These are phyloP conservation scores for Escovopsis sp. DNA, from an alignment of 2,329 filamentous ascomycete species.

Conservation along the genomic window DNA sequence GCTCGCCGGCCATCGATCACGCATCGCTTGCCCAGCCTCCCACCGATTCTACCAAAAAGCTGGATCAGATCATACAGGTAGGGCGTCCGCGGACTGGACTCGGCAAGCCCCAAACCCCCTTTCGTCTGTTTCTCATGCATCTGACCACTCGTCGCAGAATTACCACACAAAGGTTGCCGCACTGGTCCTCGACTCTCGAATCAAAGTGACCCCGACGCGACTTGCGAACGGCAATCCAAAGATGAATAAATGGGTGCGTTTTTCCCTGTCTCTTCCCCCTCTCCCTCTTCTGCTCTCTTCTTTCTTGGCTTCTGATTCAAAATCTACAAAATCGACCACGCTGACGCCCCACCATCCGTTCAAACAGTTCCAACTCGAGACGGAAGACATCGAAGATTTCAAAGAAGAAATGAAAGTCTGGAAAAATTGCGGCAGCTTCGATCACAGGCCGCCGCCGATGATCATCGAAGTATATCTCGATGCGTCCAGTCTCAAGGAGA, in stretches of 20 bases:
- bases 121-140: neutral
- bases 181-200: conserved; percentile 67
- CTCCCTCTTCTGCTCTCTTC: conserved; percentile 7
- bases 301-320: neutral
- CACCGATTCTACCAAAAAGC: conserved; percentile 57
- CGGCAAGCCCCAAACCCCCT: neutral
- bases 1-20: conserved; percentile 35
- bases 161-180: conserved; percentile 81
- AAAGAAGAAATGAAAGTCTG: conserved; percentile 66
- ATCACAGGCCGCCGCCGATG: conserved; percentile 66
- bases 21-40: conserved; percentile 33
- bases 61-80: conserved; percentile 90
- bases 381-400: conserved; percentile 84
- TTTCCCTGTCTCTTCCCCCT: conserved; percentile 7
- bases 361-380: conserved; percentile 78
- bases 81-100: conserved; percentile 2
- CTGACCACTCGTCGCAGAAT: conserved; percentile 43
- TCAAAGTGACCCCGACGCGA: conserved; percentile 45
- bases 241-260: conserved; percentile 73
- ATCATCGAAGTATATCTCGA: conserved; percentile 87
- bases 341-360: conserved; percentile 1
- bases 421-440: conserved; percentile 64
- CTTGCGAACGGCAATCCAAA: conserved; percentile 33
- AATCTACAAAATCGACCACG: neutral
- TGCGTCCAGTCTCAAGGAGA: conserved; percentile 60